phyloP scores from a whole-genome alignment of 2,329 filamentous ascomycete species.

The Fusarium sp. region DNA sequence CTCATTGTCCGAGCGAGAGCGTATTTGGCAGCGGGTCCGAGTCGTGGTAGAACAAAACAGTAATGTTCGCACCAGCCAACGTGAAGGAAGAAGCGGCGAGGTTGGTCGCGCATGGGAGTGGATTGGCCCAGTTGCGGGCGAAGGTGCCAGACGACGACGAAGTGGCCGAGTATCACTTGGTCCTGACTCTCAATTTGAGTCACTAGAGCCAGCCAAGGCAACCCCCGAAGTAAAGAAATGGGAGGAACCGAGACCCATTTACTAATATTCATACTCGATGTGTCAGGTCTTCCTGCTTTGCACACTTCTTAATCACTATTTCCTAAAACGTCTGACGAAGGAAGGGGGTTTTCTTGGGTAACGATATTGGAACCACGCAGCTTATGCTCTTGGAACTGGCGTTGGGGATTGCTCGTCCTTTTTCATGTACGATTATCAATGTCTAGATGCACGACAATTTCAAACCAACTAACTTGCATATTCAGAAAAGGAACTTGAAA shows the following conservation, averaged over 20 bases:
- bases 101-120: conserved; percentile 76
- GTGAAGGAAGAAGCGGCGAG: conserved; percentile 74
- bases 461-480: background rate
- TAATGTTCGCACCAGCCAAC: conserved; percentile 82
- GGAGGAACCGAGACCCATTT: conserved; percentile 57
- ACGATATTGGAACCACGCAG: conserved; percentile 24
- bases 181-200: conserved; percentile 52
- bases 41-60: conserved; percentile 92
- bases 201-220: conserved; percentile 41
- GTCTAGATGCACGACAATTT: conserved; percentile 20
- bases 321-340: conserved; percentile 20
- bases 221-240: conserved; percentile 51
- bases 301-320: conserved; percentile 24
- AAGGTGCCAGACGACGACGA: conserved; percentile 58
- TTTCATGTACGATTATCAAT: conserved; percentile 28
- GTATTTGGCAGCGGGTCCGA: conserved; percentile 85
- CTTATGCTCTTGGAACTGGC: conserved; percentile 30
- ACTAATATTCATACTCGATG: conserved; percentile 43
- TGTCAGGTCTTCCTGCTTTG: background rate
- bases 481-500: background rate
- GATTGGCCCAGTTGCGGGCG: conserved; percentile 68
- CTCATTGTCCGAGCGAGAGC: conserved; percentile 77
- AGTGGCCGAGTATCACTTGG: conserved; percentile 64
- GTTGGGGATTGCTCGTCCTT: conserved; percentile 30
- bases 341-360: conserved; percentile 22